A percentile compares a stretch with the other conserved stretches of the same genome.
These are phyloP conservation scores for Daldinia bambusicola DNA, from an alignment of 495 filamentous ascomycete genomes.

Conservation along the genomic window DNA sequence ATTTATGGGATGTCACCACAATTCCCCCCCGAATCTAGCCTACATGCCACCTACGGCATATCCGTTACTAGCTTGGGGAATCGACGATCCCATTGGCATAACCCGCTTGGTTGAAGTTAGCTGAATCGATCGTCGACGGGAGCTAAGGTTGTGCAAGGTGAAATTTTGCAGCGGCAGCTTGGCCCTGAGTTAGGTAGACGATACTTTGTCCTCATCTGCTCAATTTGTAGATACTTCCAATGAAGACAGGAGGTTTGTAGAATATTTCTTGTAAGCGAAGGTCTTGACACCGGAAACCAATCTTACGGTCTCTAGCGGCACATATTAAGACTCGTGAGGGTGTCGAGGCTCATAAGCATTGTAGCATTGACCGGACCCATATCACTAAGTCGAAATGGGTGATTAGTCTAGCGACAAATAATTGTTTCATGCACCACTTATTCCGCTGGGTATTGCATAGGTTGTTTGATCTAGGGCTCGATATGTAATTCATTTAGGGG, in stretches of 20 bases:
- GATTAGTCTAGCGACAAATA: neutral
- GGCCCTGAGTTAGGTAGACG: neutral
- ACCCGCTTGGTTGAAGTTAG: slow-evolving; percentile 7
- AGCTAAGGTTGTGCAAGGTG: neutral
- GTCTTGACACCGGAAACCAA: neutral
- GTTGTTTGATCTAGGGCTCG: slow-evolving; percentile 14
- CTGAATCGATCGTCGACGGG: slow-evolving; percentile 2
- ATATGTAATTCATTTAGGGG: slow-evolving; percentile 23
- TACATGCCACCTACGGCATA: neutral
- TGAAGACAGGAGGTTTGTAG: neutral
- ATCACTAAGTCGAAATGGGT: slow-evolving; percentile 6
- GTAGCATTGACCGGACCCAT: slow-evolving; percentile 14
- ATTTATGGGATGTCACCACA: slow-evolving; percentile 12
- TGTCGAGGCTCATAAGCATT: neutral
- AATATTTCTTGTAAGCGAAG: neutral
- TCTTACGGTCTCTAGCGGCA: neutral
- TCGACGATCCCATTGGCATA: slow-evolving; percentile 2
- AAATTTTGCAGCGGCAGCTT: neutral
- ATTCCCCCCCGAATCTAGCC: slow-evolving; percentile 12
- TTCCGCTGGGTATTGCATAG: neutral
- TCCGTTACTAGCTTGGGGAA: slow-evolving; percentile 16
- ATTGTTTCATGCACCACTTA: slow-evolving; percentile 29
- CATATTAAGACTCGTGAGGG: slow-evolving; percentile 8
- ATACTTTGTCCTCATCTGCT: neutral
- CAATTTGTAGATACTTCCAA: neutral